A percentile compares a stretch with the other conserved stretches of the same genome.
Evolutionary conservation across 805 yeast species (phyloP).

Genomic region (Candida sonorensis): DNA sequence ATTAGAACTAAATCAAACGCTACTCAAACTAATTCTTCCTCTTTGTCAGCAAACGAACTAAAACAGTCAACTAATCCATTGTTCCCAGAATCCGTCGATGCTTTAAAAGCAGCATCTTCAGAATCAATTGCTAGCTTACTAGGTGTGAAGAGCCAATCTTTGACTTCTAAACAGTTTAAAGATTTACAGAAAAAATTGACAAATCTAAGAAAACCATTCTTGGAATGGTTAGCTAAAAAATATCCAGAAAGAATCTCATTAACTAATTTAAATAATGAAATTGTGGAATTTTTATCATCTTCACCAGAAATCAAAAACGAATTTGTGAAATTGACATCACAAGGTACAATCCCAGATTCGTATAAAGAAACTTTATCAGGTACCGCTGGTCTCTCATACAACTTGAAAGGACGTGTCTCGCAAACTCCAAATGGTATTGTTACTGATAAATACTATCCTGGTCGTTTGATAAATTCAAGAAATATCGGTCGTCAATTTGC

Average conservation of each 20-base stretch:
- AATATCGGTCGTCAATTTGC: slow-evolving; percentile 41
- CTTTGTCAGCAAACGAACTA: slow-evolving; percentile 3
- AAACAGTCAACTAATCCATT: slow-evolving; percentile 36
- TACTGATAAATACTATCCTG: slow-evolving; percentile 50
- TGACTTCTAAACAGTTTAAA: slow-evolving; percentile 14
- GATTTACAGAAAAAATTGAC: slow-evolving; percentile 34
- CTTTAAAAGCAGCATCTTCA: slow-evolving; percentile 17
- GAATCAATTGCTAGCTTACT: slow-evolving; percentile 21
- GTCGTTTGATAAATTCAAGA: slow-evolving; percentile 49
- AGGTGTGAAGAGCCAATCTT: slow-evolving; percentile 17
- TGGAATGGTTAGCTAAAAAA: slow-evolving; percentile 44
- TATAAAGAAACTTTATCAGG: slow-evolving; percentile 36
- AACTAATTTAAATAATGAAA: slow-evolving; percentile 30
- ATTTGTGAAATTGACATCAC: neutral
- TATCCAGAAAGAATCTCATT: slow-evolving; percentile 36
- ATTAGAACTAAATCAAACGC: slow-evolving; percentile 6
- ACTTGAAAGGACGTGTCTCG: slow-evolving; percentile 57
- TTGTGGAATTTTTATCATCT: slow-evolving; percentile 33
- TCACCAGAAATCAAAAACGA: too few species aligned
- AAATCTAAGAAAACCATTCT: slow-evolving; percentile 44
- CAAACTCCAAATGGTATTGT: slow-evolving; percentile 68
- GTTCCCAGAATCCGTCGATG: slow-evolving; percentile 4
- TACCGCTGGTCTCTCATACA: slow-evolving; percentile 71
- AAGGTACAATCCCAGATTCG: slow-evolving; percentile 11
- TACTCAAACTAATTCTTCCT: slow-evolving; percentile 5